These are phyloP conservation scores for Fusarium penzigii DNA, from an alignment of 2,329 filamentous ascomycete genomes.

Conservation along the genomic window DNA sequence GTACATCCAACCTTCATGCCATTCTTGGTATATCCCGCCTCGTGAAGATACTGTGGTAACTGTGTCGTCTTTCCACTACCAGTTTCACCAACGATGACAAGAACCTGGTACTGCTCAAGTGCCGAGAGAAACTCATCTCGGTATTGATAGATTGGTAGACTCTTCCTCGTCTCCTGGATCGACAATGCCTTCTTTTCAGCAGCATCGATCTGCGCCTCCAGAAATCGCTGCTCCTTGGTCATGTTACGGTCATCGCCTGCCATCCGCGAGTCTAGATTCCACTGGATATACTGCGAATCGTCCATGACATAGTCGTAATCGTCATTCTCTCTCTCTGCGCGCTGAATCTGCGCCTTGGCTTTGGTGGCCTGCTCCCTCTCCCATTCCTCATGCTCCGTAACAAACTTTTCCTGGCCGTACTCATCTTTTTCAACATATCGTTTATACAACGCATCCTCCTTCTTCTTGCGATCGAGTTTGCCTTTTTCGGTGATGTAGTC, in stretches of 20 bases:
- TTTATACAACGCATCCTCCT: slow-evolving; percentile 87
- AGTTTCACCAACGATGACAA: slow-evolving; percentile 94
- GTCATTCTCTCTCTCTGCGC: slow-evolving; percentile 72
- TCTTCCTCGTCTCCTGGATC: slow-evolving; percentile 90
- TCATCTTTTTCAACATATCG: slow-evolving; percentile 87
- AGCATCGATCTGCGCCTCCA: slow-evolving; percentile 81
- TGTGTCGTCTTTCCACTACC: slow-evolving; percentile 97
- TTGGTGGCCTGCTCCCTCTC: slow-evolving; percentile 86
- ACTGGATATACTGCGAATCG: slow-evolving; percentile 83
- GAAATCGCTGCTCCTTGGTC: slow-evolving; percentile 75
- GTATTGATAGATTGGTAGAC: slow-evolving; percentile 85
- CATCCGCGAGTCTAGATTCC: slow-evolving; percentile 72
- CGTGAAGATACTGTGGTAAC: slow-evolving; percentile 88
- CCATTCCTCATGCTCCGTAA: slow-evolving; percentile 96
- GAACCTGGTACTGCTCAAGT: slow-evolving; percentile 78
- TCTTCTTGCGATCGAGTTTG: slow-evolving; percentile 83
- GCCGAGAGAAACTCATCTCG: slow-evolving; percentile 85
- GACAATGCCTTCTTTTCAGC: slow-evolving; percentile 85
- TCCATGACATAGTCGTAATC: slow-evolving; percentile 95
- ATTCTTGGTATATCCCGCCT: slow-evolving; percentile 83
- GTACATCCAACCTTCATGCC: slow-evolving; percentile 89
- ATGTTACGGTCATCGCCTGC: slow-evolving; percentile 70
- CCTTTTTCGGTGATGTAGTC: slow-evolving; percentile 95
- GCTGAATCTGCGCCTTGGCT: slow-evolving; percentile 81
- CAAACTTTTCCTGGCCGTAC: slow-evolving; percentile 82